Percentiles rank a stretch among this genome's conserved stretches.
Conservation (phyloP, 306 rosid genomes). For the Fragaria ananassa region DNA sequence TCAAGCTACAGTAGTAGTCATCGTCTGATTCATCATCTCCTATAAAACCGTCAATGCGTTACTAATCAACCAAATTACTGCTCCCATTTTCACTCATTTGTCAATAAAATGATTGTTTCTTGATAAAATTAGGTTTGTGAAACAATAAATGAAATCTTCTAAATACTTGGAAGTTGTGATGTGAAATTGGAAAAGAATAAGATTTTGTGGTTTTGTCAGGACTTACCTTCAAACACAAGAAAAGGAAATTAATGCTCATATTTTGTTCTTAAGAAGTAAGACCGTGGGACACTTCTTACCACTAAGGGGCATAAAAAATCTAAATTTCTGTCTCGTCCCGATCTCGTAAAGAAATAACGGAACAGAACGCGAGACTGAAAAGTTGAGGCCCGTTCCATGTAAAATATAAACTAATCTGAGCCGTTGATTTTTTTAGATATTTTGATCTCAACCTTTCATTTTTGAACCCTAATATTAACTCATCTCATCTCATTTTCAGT, state of each 20-base stretch:
- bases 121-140: background rate
- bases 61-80: background rate
- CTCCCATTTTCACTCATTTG: background rate
- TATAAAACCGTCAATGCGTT: background rate
- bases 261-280: no score
- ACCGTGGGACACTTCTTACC: no score
- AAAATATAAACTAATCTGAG: no score
- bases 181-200: background rate
- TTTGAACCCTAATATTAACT: no score
- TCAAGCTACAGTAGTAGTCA: background rate
- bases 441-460: no score
- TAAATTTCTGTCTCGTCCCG: no score
- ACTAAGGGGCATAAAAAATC: no score
- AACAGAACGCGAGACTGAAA: no score
- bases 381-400: no score
- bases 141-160: background rate
- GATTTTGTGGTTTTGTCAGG: background rate
- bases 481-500: no score
- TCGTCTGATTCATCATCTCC: background rate
- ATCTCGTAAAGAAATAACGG: no score
- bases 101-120: background rate
- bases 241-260: background rate
- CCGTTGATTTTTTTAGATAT: no score
- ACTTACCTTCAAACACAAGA: background rate
- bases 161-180: background rate